These are phyloP conservation scores for Heliamphora exappendiculata DNA, from an alignment of 148 eudicot species.

Conservation along the genomic window DNA sequence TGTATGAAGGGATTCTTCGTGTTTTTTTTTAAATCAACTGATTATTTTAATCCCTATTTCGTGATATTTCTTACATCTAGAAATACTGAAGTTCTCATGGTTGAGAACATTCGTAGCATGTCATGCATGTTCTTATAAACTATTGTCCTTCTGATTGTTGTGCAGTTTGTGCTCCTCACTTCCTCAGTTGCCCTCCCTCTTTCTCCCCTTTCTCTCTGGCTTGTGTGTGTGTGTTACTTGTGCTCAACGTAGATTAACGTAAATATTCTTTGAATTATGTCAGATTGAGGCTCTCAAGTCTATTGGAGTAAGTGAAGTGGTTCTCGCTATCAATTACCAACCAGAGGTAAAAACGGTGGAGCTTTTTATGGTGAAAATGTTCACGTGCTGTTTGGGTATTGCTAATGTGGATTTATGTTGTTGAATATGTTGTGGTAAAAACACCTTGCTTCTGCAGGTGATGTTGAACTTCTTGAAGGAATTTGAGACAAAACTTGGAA, in stretches of 20 bases:
- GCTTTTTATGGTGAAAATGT: neutral
- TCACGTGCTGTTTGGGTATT: neutral
- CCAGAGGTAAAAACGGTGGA: slow-evolving; percentile 62
- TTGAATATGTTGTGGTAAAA: neutral
- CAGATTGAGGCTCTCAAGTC: slow-evolving; percentile 96
- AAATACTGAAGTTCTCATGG: neutral
- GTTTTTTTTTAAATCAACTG: neutral
- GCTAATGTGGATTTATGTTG: neutral
- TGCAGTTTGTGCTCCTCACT: neutral
- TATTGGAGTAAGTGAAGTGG: slow-evolving; percentile 89
- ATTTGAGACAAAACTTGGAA: slow-evolving; percentile 75
- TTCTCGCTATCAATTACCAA: slow-evolving; percentile 94
- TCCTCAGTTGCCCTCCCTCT: too few species aligned
- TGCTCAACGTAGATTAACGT: neutral
- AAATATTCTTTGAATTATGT: neutral
- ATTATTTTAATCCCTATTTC: neutral
- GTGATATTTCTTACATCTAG: neutral
- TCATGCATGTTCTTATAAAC: neutral
- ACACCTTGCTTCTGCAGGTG: slow-evolving; percentile 37
- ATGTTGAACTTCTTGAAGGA: slow-evolving; percentile 91
- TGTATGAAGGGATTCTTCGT: neutral
- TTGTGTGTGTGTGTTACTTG: neutral
- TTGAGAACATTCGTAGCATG: neutral
- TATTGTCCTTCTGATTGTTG: neutral
- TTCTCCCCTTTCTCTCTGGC: neutral